phyloP scores from a whole-genome alignment of 495 filamentous ascomycete genomes.

The Recurvomyces mirabilis region DNA sequence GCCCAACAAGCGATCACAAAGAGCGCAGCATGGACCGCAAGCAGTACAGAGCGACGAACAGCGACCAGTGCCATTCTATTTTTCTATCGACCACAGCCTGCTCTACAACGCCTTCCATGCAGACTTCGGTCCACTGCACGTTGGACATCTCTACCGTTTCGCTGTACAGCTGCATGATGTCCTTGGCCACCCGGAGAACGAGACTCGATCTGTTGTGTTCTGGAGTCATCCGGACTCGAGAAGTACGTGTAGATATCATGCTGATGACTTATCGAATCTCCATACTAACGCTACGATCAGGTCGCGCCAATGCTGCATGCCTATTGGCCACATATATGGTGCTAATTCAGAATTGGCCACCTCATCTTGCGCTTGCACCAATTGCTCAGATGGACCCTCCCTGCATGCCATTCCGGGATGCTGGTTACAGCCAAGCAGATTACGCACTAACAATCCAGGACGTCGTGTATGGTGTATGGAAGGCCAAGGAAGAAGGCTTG shows the following conservation, averaged over 20 bases:
- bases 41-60: constrained; percentile 31
- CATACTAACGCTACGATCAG: constrained; percentile 31
- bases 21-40: constrained; percentile 46
- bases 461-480: constrained; percentile 97
- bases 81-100: constrained; percentile 83
- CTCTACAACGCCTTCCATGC: constrained; percentile 98
- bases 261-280: not conserved
- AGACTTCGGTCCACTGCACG: constrained; percentile 95
- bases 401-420: constrained; percentile 96
- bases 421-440: constrained; percentile 96
- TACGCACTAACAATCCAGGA: constrained; percentile 92
- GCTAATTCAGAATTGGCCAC: constrained; percentile 96
- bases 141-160: constrained; percentile 93
- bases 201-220: constrained; percentile 78
- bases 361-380: constrained; percentile 90
- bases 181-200: constrained; percentile 72
- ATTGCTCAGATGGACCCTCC: constrained; percentile 93
- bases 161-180: constrained; percentile 91
- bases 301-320: constrained; percentile 92
- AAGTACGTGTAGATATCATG: constrained; percentile 42
- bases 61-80: constrained; percentile 71
- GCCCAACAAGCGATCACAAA: constrained; percentile 65
- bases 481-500: constrained; percentile 85
- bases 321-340: constrained; percentile 95
- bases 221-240: constrained; percentile 86